A percentile compares a stretch with the other conserved stretches of the same genome.
Evolutionary conservation across 495 filamentous ascomycete species (phyloP).

Genomic region (Neurospora africana): DNA sequence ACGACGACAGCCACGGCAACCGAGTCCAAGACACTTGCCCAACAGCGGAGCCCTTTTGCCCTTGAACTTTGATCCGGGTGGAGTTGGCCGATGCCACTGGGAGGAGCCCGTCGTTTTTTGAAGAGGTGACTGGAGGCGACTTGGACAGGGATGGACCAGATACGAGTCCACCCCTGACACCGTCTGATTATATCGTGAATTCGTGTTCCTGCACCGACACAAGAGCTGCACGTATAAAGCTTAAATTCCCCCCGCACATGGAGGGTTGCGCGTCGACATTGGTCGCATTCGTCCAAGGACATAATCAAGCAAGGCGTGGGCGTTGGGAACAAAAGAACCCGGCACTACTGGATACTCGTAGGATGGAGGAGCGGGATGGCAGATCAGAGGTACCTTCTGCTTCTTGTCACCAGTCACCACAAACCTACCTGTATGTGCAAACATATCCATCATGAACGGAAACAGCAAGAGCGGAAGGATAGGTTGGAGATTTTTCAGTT

Average conservation of each 20-base stretch:
- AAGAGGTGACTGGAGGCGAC: not conserved
- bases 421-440: too few relatives aligned
- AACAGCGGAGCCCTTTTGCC: not conserved
- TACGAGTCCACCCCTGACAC: not conserved
- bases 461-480: not conserved
- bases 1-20: not conserved
- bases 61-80: not conserved
- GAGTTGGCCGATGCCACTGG: not conserved
- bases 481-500: not conserved
- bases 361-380: not conserved
- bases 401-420: not conserved
- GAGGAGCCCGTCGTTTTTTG: not conserved
- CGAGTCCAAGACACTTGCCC: not conserved
- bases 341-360: not conserved
- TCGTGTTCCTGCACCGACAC: not conserved
- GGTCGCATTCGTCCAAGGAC: not conserved
- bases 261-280: not conserved
- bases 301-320: not conserved
- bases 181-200: not conserved
- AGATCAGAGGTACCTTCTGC: not conserved
- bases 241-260: not conserved
- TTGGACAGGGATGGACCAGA: not conserved
- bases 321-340: not conserved
- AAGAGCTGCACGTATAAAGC: not conserved
- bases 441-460: not conserved